Evolutionary conservation across 1,284 basidiomycete species (phyloP).

Genomic region (Leccinum subatratum): DNA sequence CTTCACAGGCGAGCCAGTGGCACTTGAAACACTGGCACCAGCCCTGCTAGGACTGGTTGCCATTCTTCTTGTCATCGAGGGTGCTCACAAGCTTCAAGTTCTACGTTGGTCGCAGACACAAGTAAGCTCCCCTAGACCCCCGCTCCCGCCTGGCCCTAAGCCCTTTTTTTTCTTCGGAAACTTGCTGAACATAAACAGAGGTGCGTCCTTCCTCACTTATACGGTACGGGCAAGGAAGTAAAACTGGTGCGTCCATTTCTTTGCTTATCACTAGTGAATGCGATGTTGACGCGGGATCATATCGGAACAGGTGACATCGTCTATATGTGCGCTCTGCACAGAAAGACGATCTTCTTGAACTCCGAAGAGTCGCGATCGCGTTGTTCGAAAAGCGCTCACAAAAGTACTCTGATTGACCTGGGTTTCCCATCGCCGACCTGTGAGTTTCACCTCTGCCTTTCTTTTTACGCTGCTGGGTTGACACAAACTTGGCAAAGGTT

Average conservation of each 20-base stretch:
- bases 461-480: too few species aligned
- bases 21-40: too few species aligned
- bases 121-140: not conserved
- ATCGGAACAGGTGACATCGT: not conserved
- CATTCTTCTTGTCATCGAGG: constrained; percentile 11
- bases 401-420: not conserved
- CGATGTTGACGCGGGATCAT: not conserved
- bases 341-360: not conserved
- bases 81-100: constrained; percentile 3
- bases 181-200: not conserved
- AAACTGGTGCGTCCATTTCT: not conserved
- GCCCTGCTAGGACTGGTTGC: constrained; percentile 6
- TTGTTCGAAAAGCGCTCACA: not conserved
- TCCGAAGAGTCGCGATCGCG: not conserved
- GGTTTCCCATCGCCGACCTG: not conserved
- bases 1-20: too few species aligned
- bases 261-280: not conserved
- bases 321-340: not conserved
- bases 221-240: constrained; percentile 6
- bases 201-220: not conserved
- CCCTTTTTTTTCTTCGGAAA: constrained; percentile 3
- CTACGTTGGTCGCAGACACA: not conserved
- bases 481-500: not conserved
- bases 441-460: too few species aligned
- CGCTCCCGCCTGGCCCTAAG: constrained; percentile 7